Conservation (phyloP, 2,329 filamentous ascomycete species). For the Arthrinium phaeospermum region DNA sequence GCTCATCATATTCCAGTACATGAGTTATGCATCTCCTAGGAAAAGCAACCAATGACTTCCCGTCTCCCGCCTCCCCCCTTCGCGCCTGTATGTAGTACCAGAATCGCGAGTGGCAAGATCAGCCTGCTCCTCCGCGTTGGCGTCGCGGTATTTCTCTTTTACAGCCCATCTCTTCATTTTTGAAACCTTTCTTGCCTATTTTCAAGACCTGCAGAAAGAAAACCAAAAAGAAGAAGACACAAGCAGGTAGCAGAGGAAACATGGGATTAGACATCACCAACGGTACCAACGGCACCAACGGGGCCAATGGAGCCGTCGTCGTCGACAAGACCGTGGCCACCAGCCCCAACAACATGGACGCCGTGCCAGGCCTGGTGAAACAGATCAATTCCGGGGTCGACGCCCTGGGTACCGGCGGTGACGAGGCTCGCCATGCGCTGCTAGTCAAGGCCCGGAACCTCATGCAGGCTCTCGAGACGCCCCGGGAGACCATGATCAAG, state of each 20-base stretch:
- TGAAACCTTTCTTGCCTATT: not conserved
- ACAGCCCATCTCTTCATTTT: not conserved
- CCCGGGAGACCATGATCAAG: conserved; percentile 53
- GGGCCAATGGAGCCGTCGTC: not conserved
- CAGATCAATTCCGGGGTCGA: conserved; percentile 22
- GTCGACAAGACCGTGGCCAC: conserved; percentile 19
- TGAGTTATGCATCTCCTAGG: not conserved
- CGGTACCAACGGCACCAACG: not conserved
- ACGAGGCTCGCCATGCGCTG: conserved; percentile 37
- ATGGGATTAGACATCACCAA: conserved; percentile 8
- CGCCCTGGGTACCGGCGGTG: conserved; percentile 19
- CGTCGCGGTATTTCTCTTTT: not conserved
- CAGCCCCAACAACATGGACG: conserved; percentile 6
- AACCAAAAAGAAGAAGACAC: not conserved
- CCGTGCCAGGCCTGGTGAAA: conserved; percentile 22
- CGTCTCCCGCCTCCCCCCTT: not conserved
- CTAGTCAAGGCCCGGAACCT: conserved; percentile 41
- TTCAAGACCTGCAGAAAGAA: conserved; percentile 11
- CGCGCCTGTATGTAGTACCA: not conserved
- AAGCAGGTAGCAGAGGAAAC: not conserved
- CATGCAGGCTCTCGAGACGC: conserved; percentile 48
- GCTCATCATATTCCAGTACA: not conserved
- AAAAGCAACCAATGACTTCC: not conserved
- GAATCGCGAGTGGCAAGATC: not conserved
- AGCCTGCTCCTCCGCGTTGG: not conserved